phyloP scores from a whole-genome alignment of 352 stramenopile genomes.

The Phytopythium sindhum region DNA sequence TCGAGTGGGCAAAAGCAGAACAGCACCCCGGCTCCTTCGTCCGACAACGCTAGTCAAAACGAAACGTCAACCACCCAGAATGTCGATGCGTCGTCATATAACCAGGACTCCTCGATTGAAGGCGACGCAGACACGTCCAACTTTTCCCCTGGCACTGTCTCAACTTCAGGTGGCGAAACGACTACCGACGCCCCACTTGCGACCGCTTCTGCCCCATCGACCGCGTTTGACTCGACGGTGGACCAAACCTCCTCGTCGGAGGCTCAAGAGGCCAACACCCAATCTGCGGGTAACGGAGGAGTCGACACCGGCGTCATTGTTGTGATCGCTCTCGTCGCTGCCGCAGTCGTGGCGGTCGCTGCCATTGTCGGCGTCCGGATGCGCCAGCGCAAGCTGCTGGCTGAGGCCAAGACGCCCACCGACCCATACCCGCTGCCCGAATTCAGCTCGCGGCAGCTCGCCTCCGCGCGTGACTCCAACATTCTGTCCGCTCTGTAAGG shows the following conservation, averaged over 20 bases:
- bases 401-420: slow-evolving; percentile 36
- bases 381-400: slow-evolving; percentile 44
- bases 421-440: slow-evolving; percentile 27
- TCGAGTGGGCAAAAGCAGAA: slow-evolving; percentile 10
- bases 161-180: slow-evolving; percentile 6
- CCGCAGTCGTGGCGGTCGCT: slow-evolving; percentile 34
- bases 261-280: slow-evolving; percentile 22
- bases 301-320: slow-evolving; percentile 33
- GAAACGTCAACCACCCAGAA: slow-evolving; percentile 3
- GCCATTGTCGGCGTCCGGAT: slow-evolving; percentile 34
- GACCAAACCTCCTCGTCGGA: slow-evolving; percentile 16
- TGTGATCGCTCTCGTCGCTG: slow-evolving; percentile 32
- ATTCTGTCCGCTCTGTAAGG: slow-evolving; percentile 16
- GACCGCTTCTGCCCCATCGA: slow-evolving; percentile 6
- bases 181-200: slow-evolving; percentile 10
- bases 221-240: slow-evolving; percentile 4
- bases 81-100: background rate
- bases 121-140: slow-evolving; percentile 2
- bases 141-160: background rate
- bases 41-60: slow-evolving; percentile 14
- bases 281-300: slow-evolving; percentile 15
- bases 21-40: slow-evolving; percentile 4
- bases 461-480: slow-evolving; percentile 17
- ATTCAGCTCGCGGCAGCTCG: slow-evolving; percentile 17
- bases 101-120: slow-evolving; percentile 4